phyloP scores from a whole-genome alignment of 345 rosid genomes.

The Linum tenue region DNA sequence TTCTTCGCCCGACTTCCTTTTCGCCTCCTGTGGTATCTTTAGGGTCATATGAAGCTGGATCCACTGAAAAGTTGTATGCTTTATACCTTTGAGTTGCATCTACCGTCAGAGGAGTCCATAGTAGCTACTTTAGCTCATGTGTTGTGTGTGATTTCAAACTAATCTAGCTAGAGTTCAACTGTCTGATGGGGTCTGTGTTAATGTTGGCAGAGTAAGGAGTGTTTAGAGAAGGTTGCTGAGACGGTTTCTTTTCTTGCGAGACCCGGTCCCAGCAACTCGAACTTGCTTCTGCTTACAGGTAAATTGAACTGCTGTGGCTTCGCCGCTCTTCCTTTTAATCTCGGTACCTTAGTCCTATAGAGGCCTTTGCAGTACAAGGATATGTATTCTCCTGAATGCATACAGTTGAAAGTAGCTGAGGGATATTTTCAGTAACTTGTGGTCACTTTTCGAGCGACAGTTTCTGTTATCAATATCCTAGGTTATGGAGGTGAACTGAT shows the following conservation, averaged over 20 bases:
- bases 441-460: too few relatives aligned
- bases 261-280: constrained; percentile 34
- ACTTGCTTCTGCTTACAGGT: constrained; percentile 89
- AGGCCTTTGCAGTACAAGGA: too few relatives aligned
- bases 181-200: constrained; percentile 2
- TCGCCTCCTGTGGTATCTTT: not conserved
- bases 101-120: not conserved
- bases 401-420: too few relatives aligned
- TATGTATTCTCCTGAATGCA: too few relatives aligned
- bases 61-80: not conserved
- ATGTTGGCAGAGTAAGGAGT: constrained; percentile 67
- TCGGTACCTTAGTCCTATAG: not conserved
- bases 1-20: not conserved
- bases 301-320: not conserved
- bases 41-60: not conserved
- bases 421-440: too few relatives aligned
- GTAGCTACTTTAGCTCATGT: not conserved
- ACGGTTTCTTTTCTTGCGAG: constrained; percentile 55
- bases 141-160: not conserved
- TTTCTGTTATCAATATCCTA: too few relatives aligned
- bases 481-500: too few relatives aligned
- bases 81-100: not conserved
- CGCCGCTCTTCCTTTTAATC: not conserved
- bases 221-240: constrained; percentile 66
- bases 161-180: not conserved